Base-by-base conservation (phyloP, 148 eudicot genomes). In the Rhododendron griersonianum region DNA sequence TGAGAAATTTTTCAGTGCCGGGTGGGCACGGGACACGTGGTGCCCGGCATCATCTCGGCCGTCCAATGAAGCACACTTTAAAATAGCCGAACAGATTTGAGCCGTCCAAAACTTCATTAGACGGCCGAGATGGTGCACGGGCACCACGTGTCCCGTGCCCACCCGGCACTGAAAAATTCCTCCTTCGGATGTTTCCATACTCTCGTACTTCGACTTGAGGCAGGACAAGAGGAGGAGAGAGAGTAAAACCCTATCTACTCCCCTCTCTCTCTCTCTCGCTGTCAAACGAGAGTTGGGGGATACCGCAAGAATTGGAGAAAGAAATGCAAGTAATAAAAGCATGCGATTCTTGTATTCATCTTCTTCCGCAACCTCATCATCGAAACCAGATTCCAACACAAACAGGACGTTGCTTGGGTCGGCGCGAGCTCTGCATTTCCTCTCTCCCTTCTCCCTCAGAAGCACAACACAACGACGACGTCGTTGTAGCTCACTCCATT, bases 351-450 rank as follows among this genome's bases (percentile, higher is more conserved):
- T 67, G 77, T 78, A 45, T 59, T 30, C 59, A 51, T 78, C 88
- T 81, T 41, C 87, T 74, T 47, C 86, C 84, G 78, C 33, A 67
- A 67, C 33, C 74, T 67, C 30, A 28, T 51, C 78, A 28, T 15
- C 41, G 87, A 80, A 71, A 25, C 59, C 59, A 28, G 7, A 33
- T 28, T 9, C 53, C 81, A 39, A 39, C 73, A 33, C 47, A 80
- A 51, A 30, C 83, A 7, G 33, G 79, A 28, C 89, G 28, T 21
- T 86, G 37, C 55, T 61, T 89, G 33, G 87, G 98, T 73, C 95
- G 98, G 25, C 96, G 99, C n/a, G 90, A 92, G 61, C 93, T 96
- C 87, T 95, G 93, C 89, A 79, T 94, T 78, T 91, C 93, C 67
- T 90, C 94, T 78, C 76, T 87, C 33, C 88, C 85, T 21, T 41